Evolutionary conservation across 108 stramenopile species (phyloP).

Genomic region (Skeletonema grethae): DNA sequence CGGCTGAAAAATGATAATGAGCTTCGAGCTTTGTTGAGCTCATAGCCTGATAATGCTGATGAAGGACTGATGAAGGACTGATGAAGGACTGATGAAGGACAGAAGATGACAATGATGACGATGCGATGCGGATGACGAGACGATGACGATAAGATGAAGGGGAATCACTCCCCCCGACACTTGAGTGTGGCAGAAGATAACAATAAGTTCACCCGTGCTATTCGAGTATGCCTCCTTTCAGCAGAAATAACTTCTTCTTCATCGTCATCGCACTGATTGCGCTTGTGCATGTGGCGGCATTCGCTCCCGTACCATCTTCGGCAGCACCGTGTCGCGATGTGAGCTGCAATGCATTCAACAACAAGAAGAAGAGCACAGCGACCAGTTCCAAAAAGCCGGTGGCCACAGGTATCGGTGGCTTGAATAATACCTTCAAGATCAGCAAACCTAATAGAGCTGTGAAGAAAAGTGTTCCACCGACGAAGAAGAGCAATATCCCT

Average conservation of each 20-base stretch:
- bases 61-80: too few species aligned
- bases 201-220: too few species aligned
- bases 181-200: too few species aligned
- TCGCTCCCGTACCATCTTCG: not conserved
- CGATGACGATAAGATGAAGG: too few species aligned
- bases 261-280: not conserved
- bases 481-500: not conserved
- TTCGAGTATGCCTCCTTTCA: not conserved
- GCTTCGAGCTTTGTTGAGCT: too few species aligned
- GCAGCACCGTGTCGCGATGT: not conserved
- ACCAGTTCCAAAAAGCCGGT: not conserved
- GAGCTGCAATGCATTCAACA: not conserved
- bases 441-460: not conserved
- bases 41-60: too few species aligned
- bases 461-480: not conserved
- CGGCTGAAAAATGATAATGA: too few species aligned
- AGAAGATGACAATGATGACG: too few species aligned
- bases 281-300: not conserved
- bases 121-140: too few species aligned
- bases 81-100: too few species aligned
- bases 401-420: not conserved
- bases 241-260: not conserved
- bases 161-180: too few species aligned
- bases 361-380: not conserved
- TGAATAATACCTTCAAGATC: not conserved